These are phyloP conservation scores for Amborella trichopoda DNA, from an alignment of 164 flowering plant species.

Conservation along the genomic window DNA sequence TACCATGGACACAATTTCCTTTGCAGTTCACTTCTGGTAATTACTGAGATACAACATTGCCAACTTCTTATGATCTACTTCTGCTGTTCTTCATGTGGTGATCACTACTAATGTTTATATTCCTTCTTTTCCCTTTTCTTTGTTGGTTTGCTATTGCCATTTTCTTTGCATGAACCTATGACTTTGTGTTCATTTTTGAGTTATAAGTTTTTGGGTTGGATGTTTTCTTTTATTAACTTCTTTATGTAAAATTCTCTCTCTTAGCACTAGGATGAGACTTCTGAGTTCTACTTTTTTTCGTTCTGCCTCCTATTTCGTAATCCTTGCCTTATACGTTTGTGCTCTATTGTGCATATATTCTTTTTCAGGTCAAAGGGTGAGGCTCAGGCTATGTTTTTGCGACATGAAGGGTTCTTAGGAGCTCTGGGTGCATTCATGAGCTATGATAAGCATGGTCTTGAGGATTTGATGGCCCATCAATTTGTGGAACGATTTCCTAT, in stretches of 20 bases:
- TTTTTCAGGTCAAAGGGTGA: slow-evolving; percentile 75
- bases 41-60: no score
- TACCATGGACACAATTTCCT: slow-evolving; percentile 96
- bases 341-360: background rate
- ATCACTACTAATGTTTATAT: no score
- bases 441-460: slow-evolving; percentile 90
- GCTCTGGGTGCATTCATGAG: slow-evolving; percentile 99
- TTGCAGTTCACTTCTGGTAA: slow-evolving; percentile 94
- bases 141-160: no score
- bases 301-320: background rate
- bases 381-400: slow-evolving; percentile 87
- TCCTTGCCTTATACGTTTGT: background rate
- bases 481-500: slow-evolving; percentile 91
- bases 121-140: no score
- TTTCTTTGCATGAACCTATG: no score
- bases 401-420: slow-evolving; percentile 97
- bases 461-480: slow-evolving; percentile 87
- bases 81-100: no score
- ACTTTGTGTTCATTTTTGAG: no score
- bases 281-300: background rate
- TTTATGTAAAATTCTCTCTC: no score
- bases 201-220: no score
- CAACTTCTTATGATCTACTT: no score
- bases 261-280: no score
- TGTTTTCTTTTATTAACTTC: no score